These are phyloP conservation scores for Coemansia asiatica DNA, from an alignment of 192 early-diverging fungal species.

Conservation along the genomic window DNA sequence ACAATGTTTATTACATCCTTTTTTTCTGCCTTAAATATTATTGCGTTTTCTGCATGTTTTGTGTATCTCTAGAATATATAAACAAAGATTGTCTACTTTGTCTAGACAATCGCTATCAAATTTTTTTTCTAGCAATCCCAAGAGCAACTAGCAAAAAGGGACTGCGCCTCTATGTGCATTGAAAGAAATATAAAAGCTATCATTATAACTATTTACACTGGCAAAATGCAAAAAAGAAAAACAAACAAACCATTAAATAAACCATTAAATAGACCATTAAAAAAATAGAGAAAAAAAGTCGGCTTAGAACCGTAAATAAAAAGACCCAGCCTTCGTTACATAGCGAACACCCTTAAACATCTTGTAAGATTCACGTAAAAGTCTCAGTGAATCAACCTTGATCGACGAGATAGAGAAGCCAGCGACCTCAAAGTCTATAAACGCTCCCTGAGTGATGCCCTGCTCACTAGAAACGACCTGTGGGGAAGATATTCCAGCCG, in stretches of 20 bases:
- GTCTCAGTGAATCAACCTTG: conserved; percentile 40
- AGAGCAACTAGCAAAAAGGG: too few relatives aligned
- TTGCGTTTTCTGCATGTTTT: too few relatives aligned
- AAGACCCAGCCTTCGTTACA: conserved; percentile 35
- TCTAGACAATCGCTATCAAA: background rate
- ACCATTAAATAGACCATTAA: too few relatives aligned
- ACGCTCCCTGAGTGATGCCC: conserved; percentile 17
- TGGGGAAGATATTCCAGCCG: conserved; percentile 3
- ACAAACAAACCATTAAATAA: background rate
- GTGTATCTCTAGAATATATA: too few relatives aligned
- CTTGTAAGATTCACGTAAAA: conserved; percentile 48
- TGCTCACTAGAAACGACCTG: conserved; percentile 1
- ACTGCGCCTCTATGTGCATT: background rate
- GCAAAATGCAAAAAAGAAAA: background rate
- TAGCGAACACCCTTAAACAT: conserved; percentile 45
- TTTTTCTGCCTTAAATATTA: too few relatives aligned
- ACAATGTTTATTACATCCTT: too few relatives aligned
- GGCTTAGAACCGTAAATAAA: conserved; percentile 37
- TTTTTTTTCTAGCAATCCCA: background rate
- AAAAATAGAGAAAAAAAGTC: background rate
- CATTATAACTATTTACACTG: too few relatives aligned
- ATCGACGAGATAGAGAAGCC: conserved; percentile 38
- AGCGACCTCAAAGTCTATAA: conserved; percentile 43
- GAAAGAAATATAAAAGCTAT: too few relatives aligned
- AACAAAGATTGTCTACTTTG: too few relatives aligned